Base-by-base conservation (phyloP, 1,284 basidiomycete genomes). In the Paramarasmius palmivorus region DNA sequence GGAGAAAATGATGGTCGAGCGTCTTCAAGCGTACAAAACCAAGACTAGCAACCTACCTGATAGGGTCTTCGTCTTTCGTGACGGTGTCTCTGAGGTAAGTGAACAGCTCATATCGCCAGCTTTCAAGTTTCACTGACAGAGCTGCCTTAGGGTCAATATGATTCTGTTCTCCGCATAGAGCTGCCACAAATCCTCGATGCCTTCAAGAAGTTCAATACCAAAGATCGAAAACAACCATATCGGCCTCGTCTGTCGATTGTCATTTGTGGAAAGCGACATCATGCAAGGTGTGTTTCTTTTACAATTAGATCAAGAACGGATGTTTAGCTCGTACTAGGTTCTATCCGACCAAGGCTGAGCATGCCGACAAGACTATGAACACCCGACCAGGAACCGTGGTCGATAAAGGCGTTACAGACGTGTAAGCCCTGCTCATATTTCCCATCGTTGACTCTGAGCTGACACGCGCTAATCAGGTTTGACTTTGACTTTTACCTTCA, bases 401-500 rank as follows among this genome's bases (percentile, higher is more conserved):
- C 15, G 89, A 92, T 66, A 79, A 81, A 61, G 89, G 89, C 2
- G 71, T 90, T 37, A 89, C 88, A 2, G 79, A 80, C 4, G 76
- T 89, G 75, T 86, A 73, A 54, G 77, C 49, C 52, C 17, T 39
- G 47, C 49, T 22, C 20, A 55, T 32, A 49, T 41, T 23, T 26
- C 47, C 29, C 25, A 15, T 37, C 49, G 26, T 14, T 25, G 15
- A 20, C 2, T 32, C 8, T 47, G 9, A 25, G 34, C 54, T 39
- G 35, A 58, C 37, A 19, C 8, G 25, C 5, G 38, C 20, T 3
- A n/a, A 12, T 14, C 54, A 83, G 81, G 1, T 88, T 82, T 63
- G 82, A 86, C 54, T 87, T 84, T 55, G 89, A 92, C 60, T 92
- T 90, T 63, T 91, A 89, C 62, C 78, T 92, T 0, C 90, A 91